phyloP scores from a whole-genome alignment of 257 asterid species.

The Fraxinus excelsior region DNA sequence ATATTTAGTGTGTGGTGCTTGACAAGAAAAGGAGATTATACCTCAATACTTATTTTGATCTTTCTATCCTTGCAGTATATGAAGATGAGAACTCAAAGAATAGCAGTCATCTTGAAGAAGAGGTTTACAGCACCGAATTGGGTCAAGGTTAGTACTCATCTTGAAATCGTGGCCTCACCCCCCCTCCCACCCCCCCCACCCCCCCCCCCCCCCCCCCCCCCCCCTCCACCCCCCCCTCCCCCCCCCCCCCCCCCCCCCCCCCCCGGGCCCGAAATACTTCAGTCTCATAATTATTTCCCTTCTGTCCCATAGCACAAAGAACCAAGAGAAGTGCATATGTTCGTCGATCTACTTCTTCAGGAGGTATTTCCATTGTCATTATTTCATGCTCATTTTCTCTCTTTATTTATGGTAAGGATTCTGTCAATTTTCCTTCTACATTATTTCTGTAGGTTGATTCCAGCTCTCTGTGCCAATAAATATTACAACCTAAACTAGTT shows the following conservation, averaged over 20 bases:
- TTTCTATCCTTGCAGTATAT: conserved; percentile 63
- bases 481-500: background rate
- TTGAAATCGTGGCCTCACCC: conserved; percentile 4
- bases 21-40: conserved; percentile 7
- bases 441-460: background rate
- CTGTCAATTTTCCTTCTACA: background rate
- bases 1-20: conserved; percentile 13
- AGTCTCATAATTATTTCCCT: conserved; percentile 14
- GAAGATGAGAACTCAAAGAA: conserved; percentile 76
- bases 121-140: conserved; percentile 95
- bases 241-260: background rate
- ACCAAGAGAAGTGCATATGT: conserved; percentile 99
- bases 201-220: background rate
- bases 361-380: conserved; percentile 55
- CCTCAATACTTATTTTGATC: conserved; percentile 15
- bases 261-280: background rate
- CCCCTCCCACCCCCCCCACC: too few relatives aligned
- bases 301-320: conserved; percentile 75
- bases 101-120: conserved; percentile 76
- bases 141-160: conserved; percentile 68
- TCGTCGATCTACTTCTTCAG: conserved; percentile 87
- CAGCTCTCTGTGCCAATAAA: background rate
- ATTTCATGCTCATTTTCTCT: background rate
- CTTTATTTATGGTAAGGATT: background rate
- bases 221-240: too few relatives aligned